A percentile compares a stretch with the other conserved stretches of the same genome.
phyloP scores from a whole-genome alignment of 202 grass and related monocot species.

The Carex arenaria region DNA sequence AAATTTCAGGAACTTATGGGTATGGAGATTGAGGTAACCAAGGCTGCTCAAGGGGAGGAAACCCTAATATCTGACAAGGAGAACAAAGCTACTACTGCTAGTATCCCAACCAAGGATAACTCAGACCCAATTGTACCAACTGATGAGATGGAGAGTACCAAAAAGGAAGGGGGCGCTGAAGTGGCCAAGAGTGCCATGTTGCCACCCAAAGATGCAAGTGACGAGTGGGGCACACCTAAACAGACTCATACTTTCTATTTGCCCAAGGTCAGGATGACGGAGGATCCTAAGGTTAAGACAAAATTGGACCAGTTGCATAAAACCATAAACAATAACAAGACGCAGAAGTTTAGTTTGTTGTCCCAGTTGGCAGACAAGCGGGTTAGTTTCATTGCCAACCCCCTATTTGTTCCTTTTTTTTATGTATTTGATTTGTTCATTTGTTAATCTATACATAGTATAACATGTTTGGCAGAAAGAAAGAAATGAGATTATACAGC shows the following conservation, averaged over 20 bases:
- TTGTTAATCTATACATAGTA: background rate
- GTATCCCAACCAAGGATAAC: slow-evolving; percentile 14
- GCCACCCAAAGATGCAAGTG: slow-evolving; percentile 60
- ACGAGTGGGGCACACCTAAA: slow-evolving; percentile 78
- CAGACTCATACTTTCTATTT: slow-evolving; percentile 65
- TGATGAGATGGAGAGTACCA: slow-evolving; percentile 45
- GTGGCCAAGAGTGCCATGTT: slow-evolving; percentile 28
- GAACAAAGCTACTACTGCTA: slow-evolving; percentile 40
- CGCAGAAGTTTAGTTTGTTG: slow-evolving; percentile 45
- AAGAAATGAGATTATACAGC: slow-evolving; percentile 46
- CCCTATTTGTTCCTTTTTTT: background rate
- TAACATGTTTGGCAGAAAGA: slow-evolving; percentile 47
- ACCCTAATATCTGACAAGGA: slow-evolving; percentile 57
- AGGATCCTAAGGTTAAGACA: slow-evolving; percentile 81
- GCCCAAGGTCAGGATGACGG: slow-evolving; percentile 53
- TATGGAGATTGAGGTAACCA: slow-evolving; percentile 65
- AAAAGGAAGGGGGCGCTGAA: slow-evolving; percentile 33
- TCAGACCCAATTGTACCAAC: slow-evolving; percentile 39
- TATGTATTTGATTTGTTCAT: background rate
- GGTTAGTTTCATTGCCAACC: slow-evolving; percentile 18
- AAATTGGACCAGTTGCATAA: slow-evolving; percentile 83
- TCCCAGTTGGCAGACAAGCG: slow-evolving; percentile 69
- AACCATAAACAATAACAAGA: slow-evolving; percentile 74
- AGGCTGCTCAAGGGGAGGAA: slow-evolving; percentile 50
- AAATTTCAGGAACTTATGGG: slow-evolving; percentile 43